Evolutionary conservation across 176 grass and related monocot species (phyloP).

Genomic region (Bonia amplexicaulis): DNA sequence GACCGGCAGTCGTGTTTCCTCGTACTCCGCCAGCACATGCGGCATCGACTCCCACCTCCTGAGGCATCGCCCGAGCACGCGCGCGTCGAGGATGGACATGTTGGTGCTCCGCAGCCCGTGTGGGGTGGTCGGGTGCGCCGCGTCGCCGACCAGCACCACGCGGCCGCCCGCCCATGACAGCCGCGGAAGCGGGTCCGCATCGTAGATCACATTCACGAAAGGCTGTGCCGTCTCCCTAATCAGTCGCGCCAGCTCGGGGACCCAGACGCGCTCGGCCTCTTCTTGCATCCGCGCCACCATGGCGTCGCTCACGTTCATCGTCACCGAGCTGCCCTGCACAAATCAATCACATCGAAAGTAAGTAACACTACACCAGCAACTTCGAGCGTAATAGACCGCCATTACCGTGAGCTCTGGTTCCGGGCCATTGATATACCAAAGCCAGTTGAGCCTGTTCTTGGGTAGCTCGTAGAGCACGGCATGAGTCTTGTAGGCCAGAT

Average conservation of each 20-base stretch:
- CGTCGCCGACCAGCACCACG: conserved; percentile 65
- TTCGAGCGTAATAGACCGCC: neutral
- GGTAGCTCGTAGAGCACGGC: conserved; percentile 77
- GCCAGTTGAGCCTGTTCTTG: conserved; percentile 69
- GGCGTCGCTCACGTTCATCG: conserved; percentile 49
- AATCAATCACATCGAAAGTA: neutral
- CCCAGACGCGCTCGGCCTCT: conserved; percentile 58
- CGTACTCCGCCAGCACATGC: conserved; percentile 46
- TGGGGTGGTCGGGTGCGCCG: conserved; percentile 84
- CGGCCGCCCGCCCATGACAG: conserved; percentile 49
- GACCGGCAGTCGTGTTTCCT: conserved; percentile 53
- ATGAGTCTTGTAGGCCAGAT: conserved; percentile 66
- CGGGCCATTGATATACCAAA: conserved; percentile 79
- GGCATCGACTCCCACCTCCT: conserved; percentile 20
- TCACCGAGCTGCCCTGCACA: conserved; percentile 61
- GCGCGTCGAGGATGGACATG: conserved; percentile 75
- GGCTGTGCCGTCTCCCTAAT: conserved; percentile 56
- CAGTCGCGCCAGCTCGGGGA: conserved; percentile 58
- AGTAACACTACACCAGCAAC: neutral
- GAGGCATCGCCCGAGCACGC: conserved; percentile 53
- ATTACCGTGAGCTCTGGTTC: conserved; percentile 67
- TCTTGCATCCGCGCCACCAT: conserved; percentile 53
- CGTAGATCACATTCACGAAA: conserved; percentile 84
- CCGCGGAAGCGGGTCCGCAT: conserved; percentile 48
- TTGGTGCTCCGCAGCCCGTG: conserved; percentile 88